Conservation (phyloP, 345 rosid genomes). For the Erucastrum elatum region DNA sequence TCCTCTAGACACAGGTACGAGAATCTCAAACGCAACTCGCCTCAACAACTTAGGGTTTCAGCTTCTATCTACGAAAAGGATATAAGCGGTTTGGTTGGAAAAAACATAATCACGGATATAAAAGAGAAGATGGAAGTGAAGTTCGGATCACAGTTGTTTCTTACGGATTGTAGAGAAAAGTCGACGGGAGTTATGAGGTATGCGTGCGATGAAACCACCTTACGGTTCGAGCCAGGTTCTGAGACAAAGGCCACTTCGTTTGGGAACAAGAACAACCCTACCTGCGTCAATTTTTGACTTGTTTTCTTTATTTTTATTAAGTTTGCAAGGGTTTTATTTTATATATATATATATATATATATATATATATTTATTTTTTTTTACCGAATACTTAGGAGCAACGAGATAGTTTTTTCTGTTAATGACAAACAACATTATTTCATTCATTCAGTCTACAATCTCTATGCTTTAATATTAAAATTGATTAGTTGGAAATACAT, state of each 20-base stretch:
- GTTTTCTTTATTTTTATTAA: not conserved
- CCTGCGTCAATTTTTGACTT: not conserved
- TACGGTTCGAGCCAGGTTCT: not conserved
- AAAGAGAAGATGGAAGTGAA: constrained; percentile 16
- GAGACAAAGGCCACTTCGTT: not conserved
- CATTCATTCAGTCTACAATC: not conserved
- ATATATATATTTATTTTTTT: too few species aligned
- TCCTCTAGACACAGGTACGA: not conserved
- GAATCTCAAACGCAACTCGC: not conserved
- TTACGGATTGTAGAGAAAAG: constrained; percentile 4
- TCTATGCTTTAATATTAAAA: not conserved
- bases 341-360: too few species aligned
- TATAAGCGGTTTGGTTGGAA: not conserved
- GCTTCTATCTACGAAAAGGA: not conserved
- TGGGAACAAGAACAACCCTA: constrained; percentile 2
- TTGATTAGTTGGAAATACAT: not conserved
- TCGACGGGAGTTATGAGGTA: not conserved
- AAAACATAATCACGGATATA: constrained; percentile 2
- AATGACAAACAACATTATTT: not conserved
- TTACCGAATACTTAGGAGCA: not conserved
- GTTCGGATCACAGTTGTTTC: not conserved
- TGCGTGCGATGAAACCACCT: not conserved
- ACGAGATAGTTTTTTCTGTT: too few species aligned
- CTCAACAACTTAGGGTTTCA: constrained; percentile 15
- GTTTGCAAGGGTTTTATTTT: not conserved